Base-by-base conservation (phyloP, 176 grass and related monocot species). In the Melocanna baccifera region DNA sequence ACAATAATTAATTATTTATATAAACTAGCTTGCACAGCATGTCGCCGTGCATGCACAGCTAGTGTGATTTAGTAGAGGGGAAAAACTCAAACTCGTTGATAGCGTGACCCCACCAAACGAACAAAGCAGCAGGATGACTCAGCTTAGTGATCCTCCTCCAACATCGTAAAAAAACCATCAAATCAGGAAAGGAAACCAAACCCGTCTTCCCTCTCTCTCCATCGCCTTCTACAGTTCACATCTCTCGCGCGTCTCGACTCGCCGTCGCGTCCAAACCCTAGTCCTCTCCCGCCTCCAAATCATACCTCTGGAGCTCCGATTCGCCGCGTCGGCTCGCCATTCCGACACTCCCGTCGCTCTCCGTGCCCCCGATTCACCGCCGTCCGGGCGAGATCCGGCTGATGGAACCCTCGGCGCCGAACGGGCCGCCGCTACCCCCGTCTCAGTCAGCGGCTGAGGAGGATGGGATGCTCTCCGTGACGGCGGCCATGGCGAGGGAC, bases 401-500 rank as follows among this genome's bases (percentile, higher is more conserved):
- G 73, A 90, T 95, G 85, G 90, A 87, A 82, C 41, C 67, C 58
- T 40, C 86, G 81, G 90, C 91, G 40, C 83, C 78, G 32, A 88
- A 92, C 69, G 95, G 94, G 77, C 65, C 90, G 25, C 77, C 90
- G 8, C 77, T 59, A 46, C 76, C 83, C 18, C 62, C 61, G 53
- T n/a, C 69, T 2, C 84, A 43, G 62, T 39, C 86, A 4, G 48
- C 59, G 12, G 65, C 15, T 12, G 87, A 86, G 77, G 76, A 92
- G 23, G 92, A 94, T 23, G 92, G 80, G 42, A 79, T 80, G 56
- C 77, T 92, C 41, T 92, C 95, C 7, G 90, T 74, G 18, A 86
- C 95, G 15, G 92, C 87, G 26, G 78, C 77, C 10, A 83, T 98
- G 69, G 92, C 95, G 9, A 93, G 87, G 79, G 95, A 94, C 39